These are phyloP conservation scores for Sclerotinia glacialis DNA, from an alignment of 2,329 filamentous ascomycete species.

Conservation along the genomic window DNA sequence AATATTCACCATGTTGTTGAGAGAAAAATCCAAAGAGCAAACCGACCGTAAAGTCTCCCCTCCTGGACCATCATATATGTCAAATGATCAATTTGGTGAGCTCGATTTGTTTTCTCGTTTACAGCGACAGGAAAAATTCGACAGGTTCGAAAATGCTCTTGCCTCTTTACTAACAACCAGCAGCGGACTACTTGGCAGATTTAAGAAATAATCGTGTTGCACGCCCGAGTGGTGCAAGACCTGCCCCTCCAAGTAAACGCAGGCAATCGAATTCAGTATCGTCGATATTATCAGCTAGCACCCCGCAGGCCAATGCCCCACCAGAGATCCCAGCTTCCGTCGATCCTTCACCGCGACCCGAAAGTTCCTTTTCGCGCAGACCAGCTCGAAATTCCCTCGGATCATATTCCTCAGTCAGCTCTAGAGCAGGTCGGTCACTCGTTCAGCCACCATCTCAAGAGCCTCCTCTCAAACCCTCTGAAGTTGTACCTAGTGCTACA, in stretches of 20 bases:
- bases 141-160: neutral
- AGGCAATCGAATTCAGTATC: constrained; percentile 42
- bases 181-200: constrained; percentile 68
- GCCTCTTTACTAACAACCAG: constrained; percentile 27
- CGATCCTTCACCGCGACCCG: constrained; percentile 32
- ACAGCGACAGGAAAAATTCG: neutral
- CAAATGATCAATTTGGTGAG: constrained; percentile 65
- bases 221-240: constrained; percentile 69
- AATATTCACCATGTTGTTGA: constrained; percentile 30
- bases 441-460: constrained; percentile 30
- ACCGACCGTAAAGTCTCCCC: constrained; percentile 54
- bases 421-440: constrained; percentile 35
- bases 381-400: constrained; percentile 36
- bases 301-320: constrained; percentile 22
- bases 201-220: constrained; percentile 66
- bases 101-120: neutral
- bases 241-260: constrained; percentile 49
- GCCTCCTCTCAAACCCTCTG: constrained; percentile 52
- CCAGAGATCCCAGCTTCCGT: constrained; percentile 25
- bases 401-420: constrained; percentile 35
- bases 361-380: constrained; percentile 35
- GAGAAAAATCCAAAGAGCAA: constrained; percentile 39
- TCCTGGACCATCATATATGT: constrained; percentile 63
- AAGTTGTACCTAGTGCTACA: constrained; percentile 62
- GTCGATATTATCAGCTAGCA: constrained; percentile 29